A percentile compares a stretch with the other conserved stretches of the same genome.
phyloP scores from a whole-genome alignment of 2,329 filamentous ascomycete species.

The Cercospora sp. region DNA sequence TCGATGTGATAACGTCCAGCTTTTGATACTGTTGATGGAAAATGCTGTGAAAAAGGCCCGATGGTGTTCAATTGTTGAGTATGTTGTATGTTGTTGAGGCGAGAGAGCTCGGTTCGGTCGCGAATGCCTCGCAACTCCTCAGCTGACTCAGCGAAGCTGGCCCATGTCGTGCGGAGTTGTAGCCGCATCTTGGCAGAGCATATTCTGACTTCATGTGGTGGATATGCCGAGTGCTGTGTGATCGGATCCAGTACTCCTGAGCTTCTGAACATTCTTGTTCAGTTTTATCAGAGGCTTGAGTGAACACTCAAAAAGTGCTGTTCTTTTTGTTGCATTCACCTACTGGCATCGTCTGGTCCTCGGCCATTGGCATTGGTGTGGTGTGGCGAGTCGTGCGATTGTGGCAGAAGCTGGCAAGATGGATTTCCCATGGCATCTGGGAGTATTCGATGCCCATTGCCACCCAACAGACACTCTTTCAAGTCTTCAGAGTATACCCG shows the following conservation, averaged over 20 bases:
- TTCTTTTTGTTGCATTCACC: neutral
- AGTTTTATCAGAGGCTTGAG: neutral
- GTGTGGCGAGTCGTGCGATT: neutral
- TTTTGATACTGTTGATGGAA: neutral
- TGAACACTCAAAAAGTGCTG: neutral
- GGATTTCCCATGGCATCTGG: slow-evolving; percentile 66
- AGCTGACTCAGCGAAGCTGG: neutral
- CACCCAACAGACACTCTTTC: slow-evolving; percentile 78
- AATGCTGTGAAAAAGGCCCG: neutral
- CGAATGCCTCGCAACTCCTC: neutral
- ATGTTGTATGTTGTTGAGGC: neutral
- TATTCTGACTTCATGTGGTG: slow-evolving; percentile 6
- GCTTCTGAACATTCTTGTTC: neutral
- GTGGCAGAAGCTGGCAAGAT: slow-evolving; percentile 26
- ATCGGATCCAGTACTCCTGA: neutral
- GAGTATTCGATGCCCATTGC: slow-evolving; percentile 77
- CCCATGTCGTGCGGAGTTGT: neutral
- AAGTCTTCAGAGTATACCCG: slow-evolving; percentile 57
- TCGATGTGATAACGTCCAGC: neutral
- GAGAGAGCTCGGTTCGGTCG: neutral
- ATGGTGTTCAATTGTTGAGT: neutral
- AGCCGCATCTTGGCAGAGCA: slow-evolving; percentile 5
- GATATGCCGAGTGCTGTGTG: no score
- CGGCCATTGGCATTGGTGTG: neutral
- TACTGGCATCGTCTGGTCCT: neutral